Base-by-base conservation (phyloP, 2,329 filamentous ascomycete genomes). In the Aspergillus jensenii region DNA sequence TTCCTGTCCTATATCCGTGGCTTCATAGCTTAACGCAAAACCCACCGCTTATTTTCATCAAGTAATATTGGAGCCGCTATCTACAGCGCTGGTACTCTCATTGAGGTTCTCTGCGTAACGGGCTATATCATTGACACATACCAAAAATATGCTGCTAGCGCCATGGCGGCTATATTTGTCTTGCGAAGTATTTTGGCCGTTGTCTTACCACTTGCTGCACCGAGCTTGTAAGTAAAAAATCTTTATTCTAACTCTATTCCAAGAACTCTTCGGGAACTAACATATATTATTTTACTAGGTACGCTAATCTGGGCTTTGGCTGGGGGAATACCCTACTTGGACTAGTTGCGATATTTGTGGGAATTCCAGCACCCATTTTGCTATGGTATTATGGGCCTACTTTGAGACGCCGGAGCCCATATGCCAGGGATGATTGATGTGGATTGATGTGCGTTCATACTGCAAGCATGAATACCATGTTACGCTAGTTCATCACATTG, bases 41-140 rank as follows among this genome's bases (percentile, higher is more conserved):
- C 31, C 11, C 31, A 33, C 31, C 31, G 11, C 11, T 33, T 8
- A 12, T 12, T 33, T 12, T 33, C 31, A 12, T 9, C 7, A 8
- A 33, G 31, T 2, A 78, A 83, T 53, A 76, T 83, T 35, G 80
- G 82, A 0, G 78, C 79, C 1, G 70, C 67, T 1, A 65, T 84
- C 3, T 78, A 82, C 55, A 74, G 77, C 7, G 74, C 71, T 0
- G 79, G 80, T 64, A 67, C 67, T 0, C 76, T 76, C 31, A 66
- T 70, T 35, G 66, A 67, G 1, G 71, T 74, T 35, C 74, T 76
- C 59, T 71, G 53, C 3, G 59, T 63, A 47, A 59, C 61, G 37
- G 81, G 74, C 1, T 74, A 74, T 57, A 59, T 72, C 17, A 65
- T 74, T 12, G 72, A 74, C 47, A 59, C 65, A 6, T 74, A 74